Evolutionary conservation across 1,284 basidiomycete species (phyloP).

Genomic region (Cystobasidiaceae sp.): DNA sequence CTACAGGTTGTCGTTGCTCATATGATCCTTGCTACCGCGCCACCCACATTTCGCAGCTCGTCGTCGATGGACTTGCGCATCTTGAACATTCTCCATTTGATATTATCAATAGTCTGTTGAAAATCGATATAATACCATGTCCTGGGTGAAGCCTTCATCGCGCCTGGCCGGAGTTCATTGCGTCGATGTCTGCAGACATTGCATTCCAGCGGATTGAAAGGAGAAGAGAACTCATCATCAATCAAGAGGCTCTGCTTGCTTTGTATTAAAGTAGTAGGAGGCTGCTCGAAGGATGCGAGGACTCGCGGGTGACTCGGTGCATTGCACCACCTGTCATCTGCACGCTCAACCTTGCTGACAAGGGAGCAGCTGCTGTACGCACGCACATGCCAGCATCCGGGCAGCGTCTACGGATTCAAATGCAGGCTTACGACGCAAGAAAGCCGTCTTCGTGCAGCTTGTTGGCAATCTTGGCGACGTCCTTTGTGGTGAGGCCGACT

Average conservation of each 20-base stretch:
- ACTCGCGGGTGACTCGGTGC: too few species aligned
- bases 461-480: conserved; percentile 85
- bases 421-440: conserved; percentile 63
- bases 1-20: neutral
- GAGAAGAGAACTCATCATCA: neutral
- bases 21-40: neutral
- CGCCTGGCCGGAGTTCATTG: conserved; percentile 71
- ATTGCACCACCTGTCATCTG: too few species aligned
- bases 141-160: conserved; percentile 68
- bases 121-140: conserved; percentile 98
- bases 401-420: neutral
- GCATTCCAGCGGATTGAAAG: neutral
- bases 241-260: neutral
- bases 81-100: conserved; percentile 94
- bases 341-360: too few species aligned
- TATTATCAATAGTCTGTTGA: conserved; percentile 89
- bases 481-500: conserved; percentile 83
- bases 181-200: conserved; percentile 62
- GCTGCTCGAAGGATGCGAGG: too few species aligned
- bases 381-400: neutral
- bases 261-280: too few species aligned
- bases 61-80: conserved; percentile 87
- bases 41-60: conserved; percentile 67
- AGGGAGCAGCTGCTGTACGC: neutral
- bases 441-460: conserved; percentile 78